Evolutionary conservation across 768 basidiomycete genomes (phyloP).

Genomic region (Russula foetens): DNA sequence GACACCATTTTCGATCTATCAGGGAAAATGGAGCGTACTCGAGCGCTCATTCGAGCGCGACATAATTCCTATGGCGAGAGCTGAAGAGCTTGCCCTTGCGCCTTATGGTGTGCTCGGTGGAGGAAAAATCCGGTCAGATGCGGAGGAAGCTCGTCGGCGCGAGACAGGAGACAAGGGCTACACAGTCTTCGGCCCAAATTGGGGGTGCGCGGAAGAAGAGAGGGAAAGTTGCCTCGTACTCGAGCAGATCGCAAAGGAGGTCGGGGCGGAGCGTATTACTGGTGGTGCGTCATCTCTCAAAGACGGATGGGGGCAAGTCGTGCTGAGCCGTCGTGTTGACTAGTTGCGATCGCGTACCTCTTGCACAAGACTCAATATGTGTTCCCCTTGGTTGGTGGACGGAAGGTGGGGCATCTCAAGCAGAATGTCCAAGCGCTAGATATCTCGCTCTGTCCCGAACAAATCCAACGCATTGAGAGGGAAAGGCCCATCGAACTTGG

Average conservation of each 20-base stretch:
- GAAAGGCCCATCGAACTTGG: slow-evolving; percentile 38
- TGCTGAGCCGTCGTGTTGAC: background rate
- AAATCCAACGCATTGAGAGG: slow-evolving; percentile 39
- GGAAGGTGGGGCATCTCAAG: slow-evolving; percentile 44
- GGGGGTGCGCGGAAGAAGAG: slow-evolving; percentile 17
- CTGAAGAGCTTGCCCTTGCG: slow-evolving; percentile 31
- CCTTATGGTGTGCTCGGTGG: slow-evolving; percentile 36
- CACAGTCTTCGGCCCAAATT: background rate
- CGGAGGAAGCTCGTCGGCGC: slow-evolving; percentile 28
- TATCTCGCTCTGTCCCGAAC: slow-evolving; percentile 37
- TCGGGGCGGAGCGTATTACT: slow-evolving; percentile 40
- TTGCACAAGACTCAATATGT: slow-evolving; percentile 47
- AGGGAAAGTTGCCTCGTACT: slow-evolving; percentile 12
- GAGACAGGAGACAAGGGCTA: slow-evolving; percentile 32
- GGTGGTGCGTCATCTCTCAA: slow-evolving; percentile 30
- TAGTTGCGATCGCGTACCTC: slow-evolving; percentile 47
- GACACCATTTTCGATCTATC: slow-evolving; percentile 37
- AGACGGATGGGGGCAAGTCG: too few species aligned
- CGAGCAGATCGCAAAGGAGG: slow-evolving; percentile 42
- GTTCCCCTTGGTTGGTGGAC: slow-evolving; percentile 44
- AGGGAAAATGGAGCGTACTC: slow-evolving; percentile 29
- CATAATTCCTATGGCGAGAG: slow-evolving; percentile 32
- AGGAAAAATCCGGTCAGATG: slow-evolving; percentile 35
- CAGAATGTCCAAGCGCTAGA: slow-evolving; percentile 45
- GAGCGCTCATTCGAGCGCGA: slow-evolving; percentile 35